Evolutionary conservation across 2,329 filamentous ascomycete genomes (phyloP), one percentile per base, ranked within the genome.

Genomic region (Massarina eburnea): DNA sequence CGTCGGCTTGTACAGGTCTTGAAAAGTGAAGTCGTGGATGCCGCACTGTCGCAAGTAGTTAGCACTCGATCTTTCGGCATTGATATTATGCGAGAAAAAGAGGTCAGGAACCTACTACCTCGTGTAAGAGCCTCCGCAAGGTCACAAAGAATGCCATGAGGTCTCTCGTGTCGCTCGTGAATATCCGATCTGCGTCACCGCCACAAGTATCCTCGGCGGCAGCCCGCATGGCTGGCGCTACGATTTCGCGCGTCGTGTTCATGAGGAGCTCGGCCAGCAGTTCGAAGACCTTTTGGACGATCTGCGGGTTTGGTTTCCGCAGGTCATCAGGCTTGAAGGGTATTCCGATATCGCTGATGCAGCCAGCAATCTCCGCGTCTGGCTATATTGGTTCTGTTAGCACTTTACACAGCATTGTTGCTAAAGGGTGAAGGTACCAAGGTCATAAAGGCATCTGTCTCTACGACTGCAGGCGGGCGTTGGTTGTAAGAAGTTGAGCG

Each of bases 261-360:
- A 96, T 89, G 21, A 97, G 81, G 15, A 96, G 79, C 66, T 96
- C 91, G 48, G 91, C 91, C 59, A 99, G 94, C 87, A 91, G 95
- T 78, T 99, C 94, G 67, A 97, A 95, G 41, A 99, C 91, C 77
- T 94, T 91, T 72, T 99, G 94, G 43, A 97, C 91, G 64, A 96
- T 91, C 49, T 92, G 83, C 3, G 94, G 87, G 61, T 96, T 96
- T 4, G 94, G 94, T 67, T 96, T 97, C 60, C 92, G 85, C 32
- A 99, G 80, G 72, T 99, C 92, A 50, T 87, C 82, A 15, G 91
- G 78, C 27, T 83, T 88, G 71, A 97, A 96, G 21, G 83, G 85
- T 61, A 97, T 91, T 48, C 92, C 92, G 62, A 97, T 96, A 70
- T 97, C 94, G 63, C 87, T 94, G 75, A 99, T 96, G 72, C 94